Evolutionary conservation across 768 basidiomycete species (phyloP).

Genomic region (Phanerochaete sordida): DNA sequence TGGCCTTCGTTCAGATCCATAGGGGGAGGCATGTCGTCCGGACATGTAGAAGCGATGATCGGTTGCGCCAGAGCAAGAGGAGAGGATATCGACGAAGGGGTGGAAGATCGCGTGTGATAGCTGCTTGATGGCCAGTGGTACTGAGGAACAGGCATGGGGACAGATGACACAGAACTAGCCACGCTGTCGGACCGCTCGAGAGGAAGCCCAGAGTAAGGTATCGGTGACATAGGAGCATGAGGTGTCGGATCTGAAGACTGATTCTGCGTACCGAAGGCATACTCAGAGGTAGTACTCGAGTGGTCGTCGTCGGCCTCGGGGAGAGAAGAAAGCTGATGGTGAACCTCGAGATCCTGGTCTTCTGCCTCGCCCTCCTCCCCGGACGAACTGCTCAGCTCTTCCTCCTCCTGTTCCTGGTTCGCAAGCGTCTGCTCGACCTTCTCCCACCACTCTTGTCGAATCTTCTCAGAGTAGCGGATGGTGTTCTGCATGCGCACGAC

Average conservation of each 20-base stretch:
- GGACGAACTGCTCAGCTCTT: constrained; percentile 41
- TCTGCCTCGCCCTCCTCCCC: constrained; percentile 29
- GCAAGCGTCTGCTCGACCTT: constrained; percentile 70
- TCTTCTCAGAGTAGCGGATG: constrained; percentile 94
- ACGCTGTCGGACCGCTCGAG: constrained; percentile 13
- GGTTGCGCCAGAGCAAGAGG: constrained; percentile 83
- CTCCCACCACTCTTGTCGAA: constrained; percentile 96
- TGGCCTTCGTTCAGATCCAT: constrained; percentile 60
- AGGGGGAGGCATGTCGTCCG: constrained; percentile 57
- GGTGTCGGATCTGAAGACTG: constrained; percentile 66
- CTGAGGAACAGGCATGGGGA: constrained; percentile 31
- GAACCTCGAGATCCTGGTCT: constrained; percentile 20
- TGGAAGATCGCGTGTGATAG: constrained; percentile 77
- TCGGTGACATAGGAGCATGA: constrained; percentile 51
- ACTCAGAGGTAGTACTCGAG: constrained; percentile 65
- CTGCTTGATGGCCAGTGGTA: constrained; percentile 35
- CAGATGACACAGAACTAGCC: constrained; percentile 17
- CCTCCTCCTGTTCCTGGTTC: constrained; percentile 51
- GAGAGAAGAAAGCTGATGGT: constrained; percentile 5
- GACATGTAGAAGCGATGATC: constrained; percentile 65
- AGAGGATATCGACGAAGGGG: constrained; percentile 85
- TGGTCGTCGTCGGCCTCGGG: constrained; percentile 40
- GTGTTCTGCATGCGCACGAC: constrained; percentile 97
- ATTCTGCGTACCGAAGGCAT: constrained; percentile 46
- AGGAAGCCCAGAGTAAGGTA: constrained; percentile 18